A percentile compares a stretch with the other conserved stretches of the same genome.
These are phyloP conservation scores for Pinus albicaulis DNA, from an alignment of 75 land plant species.

Conservation along the genomic window DNA sequence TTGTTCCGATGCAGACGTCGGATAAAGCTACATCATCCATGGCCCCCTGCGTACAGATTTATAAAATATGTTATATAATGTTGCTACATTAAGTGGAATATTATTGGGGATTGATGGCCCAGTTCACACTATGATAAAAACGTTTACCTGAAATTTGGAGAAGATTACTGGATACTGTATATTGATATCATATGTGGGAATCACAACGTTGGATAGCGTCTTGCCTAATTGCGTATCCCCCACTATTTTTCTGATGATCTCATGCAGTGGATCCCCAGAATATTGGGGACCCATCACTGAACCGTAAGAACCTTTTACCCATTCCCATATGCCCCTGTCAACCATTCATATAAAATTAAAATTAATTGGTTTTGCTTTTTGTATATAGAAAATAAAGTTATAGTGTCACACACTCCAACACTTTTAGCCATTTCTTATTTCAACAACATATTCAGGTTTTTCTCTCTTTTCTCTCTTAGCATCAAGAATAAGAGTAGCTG, in stretches of 20 bases:
- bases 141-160: constrained; percentile 9
- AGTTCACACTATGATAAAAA: too few species aligned
- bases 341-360: too few species aligned
- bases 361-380: too few species aligned
- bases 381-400: too few species aligned
- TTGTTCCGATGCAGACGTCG: constrained; percentile 13
- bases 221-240: constrained; percentile 4
- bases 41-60: background rate
- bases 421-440: too few species aligned
- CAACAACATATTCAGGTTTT: too few species aligned
- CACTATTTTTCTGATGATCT: constrained; percentile 1
- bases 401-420: too few species aligned
- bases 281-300: constrained; percentile 18
- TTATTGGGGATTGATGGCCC: background rate
- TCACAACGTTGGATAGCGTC: constrained; percentile 16
- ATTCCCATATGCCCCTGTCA: too few species aligned
- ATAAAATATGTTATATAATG: too few species aligned
- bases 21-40: background rate
- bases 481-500: too few species aligned
- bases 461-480: too few species aligned
- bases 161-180: constrained; percentile 27
- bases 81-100: background rate
- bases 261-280: constrained; percentile 12
- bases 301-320: too few species aligned
- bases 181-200: constrained; percentile 24